Evolutionary conservation across 208 protist genomes (phyloP), one percentile per base, ranked within the genome.

Genomic region (Spongospora subterranea): DNA sequence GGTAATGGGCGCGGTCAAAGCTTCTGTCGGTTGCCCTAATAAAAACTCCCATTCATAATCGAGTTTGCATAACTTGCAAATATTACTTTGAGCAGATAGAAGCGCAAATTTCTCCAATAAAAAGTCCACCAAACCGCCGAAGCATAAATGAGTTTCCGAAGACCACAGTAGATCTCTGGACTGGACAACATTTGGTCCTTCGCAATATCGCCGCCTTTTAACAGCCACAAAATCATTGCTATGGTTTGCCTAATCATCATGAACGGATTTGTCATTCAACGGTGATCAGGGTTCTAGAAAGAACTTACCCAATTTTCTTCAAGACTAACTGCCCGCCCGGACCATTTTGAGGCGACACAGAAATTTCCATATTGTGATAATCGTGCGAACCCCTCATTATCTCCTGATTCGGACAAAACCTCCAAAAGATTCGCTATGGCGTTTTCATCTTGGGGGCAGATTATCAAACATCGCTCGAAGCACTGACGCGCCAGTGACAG

Each of bases 401-500:
- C 71, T 39, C 35, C 71, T 40, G 17, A 82, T 6, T 6, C 71
- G 6, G 40, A 20, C 17, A 82, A 6, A 35, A 82, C n/a, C 13
- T 82, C 71, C 35, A 82, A n/a, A 6, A 82, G 71, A 13, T 35
- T 82, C 71, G 6, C 17, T 6, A 82, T 6, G 11, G 71, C 71
- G 6, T 45, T 35, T 6, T 17, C 71, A 6, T 82, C 17, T 40
- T 82, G 17, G 17, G 71, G 71, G 6, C 35, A 6, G 13, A 39
- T 6, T 40, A 20, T 6, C n/a, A 82, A 43, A 82, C 71, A 82
- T 43, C 71, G 71, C 40, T 82, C 71, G 35, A 82, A 43, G 35
- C 71, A 82, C n/a, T 82, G 71, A 20, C 71, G n/a, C n/a, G 71
- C n/a, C 6, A 82, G 71, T 6, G 71, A 6, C 71, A 82, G n/a